A percentile compares a stretch with the other conserved stretches of the same genome.
Evolutionary conservation across 2,329 filamentous ascomycete species (phyloP).

Genomic region (Neocatenulostroma microsporum): DNA sequence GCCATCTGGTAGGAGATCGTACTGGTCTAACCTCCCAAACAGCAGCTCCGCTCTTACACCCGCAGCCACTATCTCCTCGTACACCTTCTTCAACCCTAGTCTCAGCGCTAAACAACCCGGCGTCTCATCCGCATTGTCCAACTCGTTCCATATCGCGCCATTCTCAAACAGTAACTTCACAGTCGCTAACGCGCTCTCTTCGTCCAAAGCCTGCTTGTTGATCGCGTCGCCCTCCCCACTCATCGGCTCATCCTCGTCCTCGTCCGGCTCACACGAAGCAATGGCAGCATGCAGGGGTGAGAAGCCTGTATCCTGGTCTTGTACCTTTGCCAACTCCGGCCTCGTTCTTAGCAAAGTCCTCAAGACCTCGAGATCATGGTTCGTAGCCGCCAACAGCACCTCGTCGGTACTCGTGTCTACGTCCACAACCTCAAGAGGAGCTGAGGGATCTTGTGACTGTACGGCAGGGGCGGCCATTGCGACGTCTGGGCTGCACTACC

Average conservation of each 20-base stretch:
- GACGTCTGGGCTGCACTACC: no score
- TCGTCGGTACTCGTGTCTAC: constrained; percentile 46
- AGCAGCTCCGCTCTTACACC: constrained; percentile 86
- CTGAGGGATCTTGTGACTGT: no score
- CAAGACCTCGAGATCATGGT: constrained; percentile 60
- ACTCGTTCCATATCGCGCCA: constrained; percentile 95
- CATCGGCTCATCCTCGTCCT: constrained; percentile 25
- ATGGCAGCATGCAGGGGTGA: constrained; percentile 87
- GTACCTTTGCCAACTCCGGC: constrained; percentile 57
- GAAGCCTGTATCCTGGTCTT: constrained; percentile 76
- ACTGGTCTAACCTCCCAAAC: constrained; percentile 72
- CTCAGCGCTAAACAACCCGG: constrained; percentile 75
- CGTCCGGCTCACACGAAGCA: constrained; percentile 48
- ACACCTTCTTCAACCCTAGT: constrained; percentile 62
- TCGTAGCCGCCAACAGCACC: constrained; percentile 57
- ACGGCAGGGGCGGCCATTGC: no score
- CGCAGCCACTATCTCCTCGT: constrained; percentile 77
- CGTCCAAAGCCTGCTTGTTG: constrained; percentile 26
- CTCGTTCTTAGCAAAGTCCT: constrained; percentile 57
- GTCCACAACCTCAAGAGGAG: no score
- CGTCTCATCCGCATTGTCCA: constrained; percentile 79
- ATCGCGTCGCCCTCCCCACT: constrained; percentile 29
- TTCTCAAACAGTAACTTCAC: constrained; percentile 71
- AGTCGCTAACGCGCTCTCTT: constrained; percentile 58
- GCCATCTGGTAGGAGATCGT: constrained; percentile 60